Base-by-base conservation (phyloP, 441 rosid species). In the Corymbia citriodora region DNA sequence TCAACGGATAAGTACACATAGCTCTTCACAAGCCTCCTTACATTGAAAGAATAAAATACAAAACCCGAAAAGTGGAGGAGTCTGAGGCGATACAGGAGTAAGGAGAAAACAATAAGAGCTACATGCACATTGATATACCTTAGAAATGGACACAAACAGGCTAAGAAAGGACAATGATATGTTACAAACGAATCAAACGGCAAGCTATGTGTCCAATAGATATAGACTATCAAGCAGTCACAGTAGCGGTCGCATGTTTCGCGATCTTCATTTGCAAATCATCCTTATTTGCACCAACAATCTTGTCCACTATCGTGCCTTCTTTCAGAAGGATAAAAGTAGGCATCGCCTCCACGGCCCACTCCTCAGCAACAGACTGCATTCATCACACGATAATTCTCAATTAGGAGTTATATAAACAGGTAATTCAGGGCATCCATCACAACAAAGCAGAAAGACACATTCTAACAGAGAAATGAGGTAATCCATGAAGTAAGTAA, bases 281-380 rank as follows among this genome's bases (percentile, higher is more conserved):
- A 54, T 54, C 63, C 88, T 87, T 87, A 40, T 31, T 55, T 33
- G 88, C 65, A 33, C 88, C 88, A 48, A 87, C 88, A 16, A 87
- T 70, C 88, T 87, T 87, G 52, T 87, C 88, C 88, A 87, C 70
- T 33, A 36, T 59, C 17, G 61, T 23, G 50, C 88, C 88, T 55
- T 61, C 88, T 61, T 87, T 87, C 1, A 87, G 17, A 55, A 87
- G 55, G 68, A 87, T 87, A n/a, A 55, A 36, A 11, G 88, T 87
- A 10, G 88, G 88, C 88, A 87, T 55, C 31, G 88, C 88, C 70
- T 87, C 88, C 68, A 87, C 88, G 23, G 54, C 88, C 88, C 88
- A 87, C 14, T 87, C 88, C 88, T 87, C 68, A 54, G 88, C 70
- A 87, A 87, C 88, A 33, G 88, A 87, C 88, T 87, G 88, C 70